Percentiles rank a stretch among this genome's conserved stretches.
Conservation (phyloP, 2,329 filamentous ascomycete species). For the Tolypocladium pustulatum region DNA sequence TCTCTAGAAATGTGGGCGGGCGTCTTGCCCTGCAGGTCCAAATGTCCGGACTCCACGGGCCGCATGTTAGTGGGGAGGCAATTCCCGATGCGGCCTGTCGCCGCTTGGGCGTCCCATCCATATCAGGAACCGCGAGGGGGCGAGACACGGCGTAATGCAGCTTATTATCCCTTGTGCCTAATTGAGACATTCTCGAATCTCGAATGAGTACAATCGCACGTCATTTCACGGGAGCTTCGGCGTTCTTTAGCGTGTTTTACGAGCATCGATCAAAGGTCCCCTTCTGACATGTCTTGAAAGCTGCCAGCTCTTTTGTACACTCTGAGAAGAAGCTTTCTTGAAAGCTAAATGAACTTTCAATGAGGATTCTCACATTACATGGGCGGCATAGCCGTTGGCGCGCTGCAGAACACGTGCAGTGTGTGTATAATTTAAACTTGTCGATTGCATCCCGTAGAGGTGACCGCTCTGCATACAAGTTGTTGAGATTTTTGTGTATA, state of each 20-base stretch:
- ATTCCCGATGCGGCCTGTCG: neutral
- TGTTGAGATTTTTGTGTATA: too few relatives aligned
- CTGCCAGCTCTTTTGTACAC: neutral
- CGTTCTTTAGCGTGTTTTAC: neutral
- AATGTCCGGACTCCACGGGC: neutral
- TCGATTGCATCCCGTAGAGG: neutral
- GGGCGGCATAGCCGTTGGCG: neutral
- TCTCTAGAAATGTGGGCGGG: neutral
- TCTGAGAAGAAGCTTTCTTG: neutral
- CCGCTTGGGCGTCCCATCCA: neutral
- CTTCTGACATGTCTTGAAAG: neutral
- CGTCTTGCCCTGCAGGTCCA: neutral
- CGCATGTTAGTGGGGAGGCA: neutral
- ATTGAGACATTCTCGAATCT: neutral
- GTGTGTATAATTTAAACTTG: neutral
- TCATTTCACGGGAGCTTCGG: neutral
- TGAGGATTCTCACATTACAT: neutral
- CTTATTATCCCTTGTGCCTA: neutral
- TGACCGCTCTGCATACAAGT: neutral
- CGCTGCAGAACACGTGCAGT: neutral
- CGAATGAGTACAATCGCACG: neutral
- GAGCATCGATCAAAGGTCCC: neutral
- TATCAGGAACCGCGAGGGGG: neutral
- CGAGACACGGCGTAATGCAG: neutral
- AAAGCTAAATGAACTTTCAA: neutral